These are phyloP conservation scores for Clarireedia paspali DNA, from an alignment of 2,329 filamentous ascomycete genomes.

Conservation along the genomic window DNA sequence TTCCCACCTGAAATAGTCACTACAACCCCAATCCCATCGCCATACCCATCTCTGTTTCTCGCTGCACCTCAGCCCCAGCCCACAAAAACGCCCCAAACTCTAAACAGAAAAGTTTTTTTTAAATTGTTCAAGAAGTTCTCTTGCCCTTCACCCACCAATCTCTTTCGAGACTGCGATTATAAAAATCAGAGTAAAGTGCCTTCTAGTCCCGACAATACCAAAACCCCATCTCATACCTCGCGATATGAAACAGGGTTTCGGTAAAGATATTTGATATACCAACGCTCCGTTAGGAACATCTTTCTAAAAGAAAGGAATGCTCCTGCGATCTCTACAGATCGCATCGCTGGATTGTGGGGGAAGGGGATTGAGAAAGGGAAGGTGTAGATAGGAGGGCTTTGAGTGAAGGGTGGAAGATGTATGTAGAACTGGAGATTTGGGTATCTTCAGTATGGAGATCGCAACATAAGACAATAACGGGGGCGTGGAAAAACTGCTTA, in stretches of 20 bases:
- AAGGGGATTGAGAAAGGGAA: slow-evolving; percentile 1
- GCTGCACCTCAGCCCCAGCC: too few species aligned
- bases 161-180: slow-evolving; percentile 26
- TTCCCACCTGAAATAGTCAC: too few species aligned
- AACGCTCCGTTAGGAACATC: slow-evolving; percentile 77
- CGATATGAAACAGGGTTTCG: not conserved
- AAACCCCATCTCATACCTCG: slow-evolving; percentile 14
- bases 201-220: slow-evolving; percentile 26
- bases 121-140: slow-evolving; percentile 29
- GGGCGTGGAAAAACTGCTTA: too few species aligned
- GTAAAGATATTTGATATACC: slow-evolving; percentile 39
- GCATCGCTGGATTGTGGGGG: slow-evolving; percentile 55
- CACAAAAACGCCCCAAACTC: too few species aligned
- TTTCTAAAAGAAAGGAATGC: slow-evolving; percentile 57
- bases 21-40: too few species aligned
- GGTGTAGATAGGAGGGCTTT: not conserved
- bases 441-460: too few species aligned
- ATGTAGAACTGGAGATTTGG: not conserved
- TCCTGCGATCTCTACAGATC: slow-evolving; percentile 67
- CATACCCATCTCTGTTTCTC: too few species aligned
- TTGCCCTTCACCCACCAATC: slow-evolving; percentile 28
- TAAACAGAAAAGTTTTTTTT: too few species aligned
- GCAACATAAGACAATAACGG: too few species aligned
- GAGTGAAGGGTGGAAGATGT: not conserved
- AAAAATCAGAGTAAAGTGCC: slow-evolving; percentile 28